These are phyloP conservation scores for Cryptococcus sp. DNA, from an alignment of 1,284 basidiomycete genomes.

Conservation along the genomic window DNA sequence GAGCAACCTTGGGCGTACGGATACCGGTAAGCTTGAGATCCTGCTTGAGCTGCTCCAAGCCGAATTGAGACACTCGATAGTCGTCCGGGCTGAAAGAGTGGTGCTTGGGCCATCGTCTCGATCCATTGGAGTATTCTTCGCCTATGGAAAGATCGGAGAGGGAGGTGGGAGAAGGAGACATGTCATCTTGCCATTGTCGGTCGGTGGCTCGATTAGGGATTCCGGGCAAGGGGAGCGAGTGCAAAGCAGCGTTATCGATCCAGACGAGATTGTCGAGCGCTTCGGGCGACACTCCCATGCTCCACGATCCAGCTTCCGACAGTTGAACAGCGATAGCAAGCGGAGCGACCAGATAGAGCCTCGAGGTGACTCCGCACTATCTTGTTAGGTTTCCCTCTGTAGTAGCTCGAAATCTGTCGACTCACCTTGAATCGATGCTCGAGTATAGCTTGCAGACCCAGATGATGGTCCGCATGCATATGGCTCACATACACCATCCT, in stretches of 20 bases:
- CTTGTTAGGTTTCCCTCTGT: background rate
- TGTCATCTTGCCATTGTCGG: background rate
- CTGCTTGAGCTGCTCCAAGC: constrained; percentile 1
- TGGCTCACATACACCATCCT: constrained; percentile 83
- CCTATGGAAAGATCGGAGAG: background rate
- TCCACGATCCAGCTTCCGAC: constrained; percentile 45
- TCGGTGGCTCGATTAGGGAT: background rate
- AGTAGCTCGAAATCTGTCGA: constrained; percentile 7
- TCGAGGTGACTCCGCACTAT: constrained; percentile 25
- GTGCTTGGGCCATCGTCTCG: constrained; percentile 5
- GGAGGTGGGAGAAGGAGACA: background rate
- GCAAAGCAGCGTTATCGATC: constrained; percentile 18
- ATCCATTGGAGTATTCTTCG: background rate
- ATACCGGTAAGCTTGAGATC: constrained; percentile 46
- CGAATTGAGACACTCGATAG: background rate
- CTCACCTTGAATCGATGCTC: constrained; percentile 65
- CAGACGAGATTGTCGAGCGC: constrained; percentile 39
- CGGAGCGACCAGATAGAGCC: constrained; percentile 62
- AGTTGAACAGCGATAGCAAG: constrained; percentile 39
- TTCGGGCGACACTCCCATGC: constrained; percentile 16
- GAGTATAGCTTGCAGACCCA: constrained; percentile 71
- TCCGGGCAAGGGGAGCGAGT: background rate
- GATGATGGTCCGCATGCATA: constrained; percentile 88
- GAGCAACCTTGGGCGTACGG: constrained; percentile 63
- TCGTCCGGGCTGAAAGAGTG: constrained; percentile 1